Conservation (phyloP, 805 yeast genomes). For the Pichia kluyveri region DNA sequence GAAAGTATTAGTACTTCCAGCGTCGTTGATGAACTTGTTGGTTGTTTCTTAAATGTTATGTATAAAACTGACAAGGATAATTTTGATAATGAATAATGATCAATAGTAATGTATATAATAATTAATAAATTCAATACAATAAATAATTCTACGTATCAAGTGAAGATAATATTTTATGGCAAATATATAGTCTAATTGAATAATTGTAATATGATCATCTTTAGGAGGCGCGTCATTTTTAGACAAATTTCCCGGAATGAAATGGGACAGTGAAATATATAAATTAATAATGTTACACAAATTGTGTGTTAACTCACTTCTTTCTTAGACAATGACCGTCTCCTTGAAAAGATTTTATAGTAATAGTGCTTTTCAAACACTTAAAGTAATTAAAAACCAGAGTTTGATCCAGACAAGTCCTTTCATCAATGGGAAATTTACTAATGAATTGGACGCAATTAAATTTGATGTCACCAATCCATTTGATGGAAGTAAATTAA, state of each 20-base stretch:
- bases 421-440: conserved; percentile 63
- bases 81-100: too few species aligned
- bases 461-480: conserved; percentile 68
- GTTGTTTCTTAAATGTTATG: conserved; percentile 71
- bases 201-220: too few species aligned
- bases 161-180: too few species aligned
- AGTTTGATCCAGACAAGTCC: conserved; percentile 47
- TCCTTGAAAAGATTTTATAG: neutral
- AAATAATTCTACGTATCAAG: too few species aligned
- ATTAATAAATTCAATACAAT: too few species aligned
- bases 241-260: too few species aligned
- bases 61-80: conserved; percentile 39
- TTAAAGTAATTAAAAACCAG: conserved; percentile 28
- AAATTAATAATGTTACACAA: too few species aligned
- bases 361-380: conserved; percentile 4
- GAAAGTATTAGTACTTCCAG: conserved; percentile 81
- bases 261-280: too few species aligned
- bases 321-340: neutral
- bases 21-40: conserved; percentile 71
- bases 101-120: too few species aligned
- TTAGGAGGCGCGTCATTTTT: too few species aligned
- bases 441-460: conserved; percentile 22
- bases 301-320: neutral
- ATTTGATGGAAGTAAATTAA: conserved; percentile 43
- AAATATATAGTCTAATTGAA: too few species aligned